Base-by-base conservation (phyloP, 257 asterid genomes). In the Penstemon barbatus region DNA sequence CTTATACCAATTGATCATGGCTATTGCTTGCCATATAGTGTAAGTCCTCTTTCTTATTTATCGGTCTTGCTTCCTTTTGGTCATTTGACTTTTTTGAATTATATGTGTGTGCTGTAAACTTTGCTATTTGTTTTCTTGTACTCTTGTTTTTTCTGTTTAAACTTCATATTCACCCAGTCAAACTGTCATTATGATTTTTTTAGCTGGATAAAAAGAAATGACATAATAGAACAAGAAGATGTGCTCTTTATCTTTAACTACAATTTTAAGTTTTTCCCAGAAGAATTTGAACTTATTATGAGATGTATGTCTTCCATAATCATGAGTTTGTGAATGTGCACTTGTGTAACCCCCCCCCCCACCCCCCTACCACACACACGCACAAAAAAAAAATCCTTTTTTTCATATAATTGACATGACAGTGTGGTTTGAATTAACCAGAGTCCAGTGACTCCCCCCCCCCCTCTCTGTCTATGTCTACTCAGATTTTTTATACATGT, bases 1-100 rank as follows among this genome's bases (percentile, higher is more conserved):
- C 89, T 92, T 58, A 83, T 92, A 75, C 97, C 98, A 13, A 89
- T 92, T 42, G 98, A 92, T 84, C 98, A 92, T 48, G 98, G 98
- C 58, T 92, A 92, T 77, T 92, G 98, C 89, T 86, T 92, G 92
- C 96, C 97, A 49, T 86, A 86, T 65, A 82, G 80, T 63, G 98
- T 92, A 79, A 86, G 98, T 84, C 51, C n/a, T 61, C 13, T 58
- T 40, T 74, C 75, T 54, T 55, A 12, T 49, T 46, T 63, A 63
- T 25, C 7, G 19, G 58, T 2, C 48, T 52, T 10, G 11, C 38
- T 37, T 52, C 4, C 49, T 65, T 41, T 60, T 42, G 37, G 5
- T 12, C 65, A 6, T 3, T 71, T 58, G 18, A 33, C 71, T 25
- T 19, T 54, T 59, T 57, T 56, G 33, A 52, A 54, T 68, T 6